Evolutionary conservation across 73 alveolate species (phyloP).

Genomic region (Stentor coeruleus): DNA sequence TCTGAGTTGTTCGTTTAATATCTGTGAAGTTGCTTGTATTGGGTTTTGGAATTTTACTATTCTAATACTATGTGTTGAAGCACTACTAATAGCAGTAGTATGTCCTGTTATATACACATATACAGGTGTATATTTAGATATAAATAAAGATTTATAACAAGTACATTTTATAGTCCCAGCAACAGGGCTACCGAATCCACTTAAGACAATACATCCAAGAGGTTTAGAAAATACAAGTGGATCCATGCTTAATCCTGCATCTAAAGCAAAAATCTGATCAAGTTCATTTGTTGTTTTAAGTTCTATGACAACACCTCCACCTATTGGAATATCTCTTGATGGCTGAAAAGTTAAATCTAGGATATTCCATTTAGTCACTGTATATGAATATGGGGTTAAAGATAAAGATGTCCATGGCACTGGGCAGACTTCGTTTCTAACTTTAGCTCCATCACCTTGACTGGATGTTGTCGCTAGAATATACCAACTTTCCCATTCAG

Average conservation of each 20-base stretch:
- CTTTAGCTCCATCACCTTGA: conserved; percentile 14
- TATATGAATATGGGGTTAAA: not conserved
- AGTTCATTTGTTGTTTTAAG: conserved; percentile 7
- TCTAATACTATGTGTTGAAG: conserved; percentile 3
- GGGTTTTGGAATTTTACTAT: not conserved
- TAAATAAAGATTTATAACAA: not conserved
- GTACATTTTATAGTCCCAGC: conserved; percentile 11
- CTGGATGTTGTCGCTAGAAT: not conserved
- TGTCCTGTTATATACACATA: not conserved
- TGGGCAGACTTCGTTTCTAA: conserved; percentile 3
- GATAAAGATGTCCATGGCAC: conserved; percentile 6
- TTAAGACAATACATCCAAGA: not conserved
- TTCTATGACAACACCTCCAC: conserved; percentile 26
- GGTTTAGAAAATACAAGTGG: not conserved
- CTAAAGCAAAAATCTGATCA: conserved; percentile 19
- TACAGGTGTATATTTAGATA: not conserved
- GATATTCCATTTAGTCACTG: conserved; percentile 12
- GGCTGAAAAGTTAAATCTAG: conserved; percentile 22
- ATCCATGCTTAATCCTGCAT: not conserved
- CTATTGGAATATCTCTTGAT: not conserved
- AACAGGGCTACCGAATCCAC: conserved; percentile 22
- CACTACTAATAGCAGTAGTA: not conserved
- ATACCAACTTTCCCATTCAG: conserved; percentile 28
- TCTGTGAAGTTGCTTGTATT: not conserved
- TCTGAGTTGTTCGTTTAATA: conserved; percentile 17